Conservation (phyloP, 2,329 filamentous ascomycete species). For the Laburnicola sp. region DNA sequence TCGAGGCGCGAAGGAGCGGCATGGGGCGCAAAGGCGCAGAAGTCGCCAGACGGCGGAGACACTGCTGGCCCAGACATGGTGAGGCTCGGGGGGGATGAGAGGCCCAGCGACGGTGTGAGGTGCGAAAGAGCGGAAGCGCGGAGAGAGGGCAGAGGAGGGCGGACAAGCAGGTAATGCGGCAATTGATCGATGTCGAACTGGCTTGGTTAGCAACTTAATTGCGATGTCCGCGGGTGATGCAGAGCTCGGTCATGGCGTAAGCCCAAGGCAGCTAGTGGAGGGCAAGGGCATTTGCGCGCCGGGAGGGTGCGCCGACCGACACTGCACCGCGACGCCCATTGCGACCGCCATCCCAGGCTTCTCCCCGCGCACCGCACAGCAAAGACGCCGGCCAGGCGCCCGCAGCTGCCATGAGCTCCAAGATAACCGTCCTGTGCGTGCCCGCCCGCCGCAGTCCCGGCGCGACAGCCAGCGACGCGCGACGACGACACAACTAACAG, state of each 20-base stretch:
- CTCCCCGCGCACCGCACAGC: slow-evolving; percentile 16
- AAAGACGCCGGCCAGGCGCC: slow-evolving; percentile 14
- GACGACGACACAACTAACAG: slow-evolving; percentile 32
- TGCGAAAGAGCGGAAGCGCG: slow-evolving; percentile 7
- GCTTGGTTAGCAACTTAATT: background rate
- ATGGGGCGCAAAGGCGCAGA: slow-evolving; percentile 33
- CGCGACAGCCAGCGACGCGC: slow-evolving; percentile 16
- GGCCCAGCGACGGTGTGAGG: slow-evolving; percentile 1
- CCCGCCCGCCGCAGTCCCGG: slow-evolving; percentile 14
- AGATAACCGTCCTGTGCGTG: slow-evolving; percentile 43
- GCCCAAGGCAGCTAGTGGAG: slow-evolving; percentile 15
- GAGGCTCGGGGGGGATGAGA: slow-evolving; percentile 10
- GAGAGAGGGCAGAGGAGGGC: background rate
- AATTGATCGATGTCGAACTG: slow-evolving; percentile 27
- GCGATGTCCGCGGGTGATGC: slow-evolving; percentile 19
- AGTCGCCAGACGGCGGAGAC: slow-evolving; percentile 42
- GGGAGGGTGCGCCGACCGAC: slow-evolving; percentile 29
- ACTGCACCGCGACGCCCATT: slow-evolving; percentile 30
- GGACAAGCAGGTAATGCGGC: slow-evolving; percentile 24
- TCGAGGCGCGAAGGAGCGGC: slow-evolving; percentile 35
- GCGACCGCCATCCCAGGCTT: slow-evolving; percentile 23
- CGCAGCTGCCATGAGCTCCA: slow-evolving; percentile 46
- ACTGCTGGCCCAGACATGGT: slow-evolving; percentile 45
- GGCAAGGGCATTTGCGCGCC: slow-evolving; percentile 27
- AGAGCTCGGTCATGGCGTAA: slow-evolving; percentile 32